These are phyloP conservation scores for Funneliformis geosporum DNA, from an alignment of 192 early-diverging fungal genomes.

Conservation along the genomic window DNA sequence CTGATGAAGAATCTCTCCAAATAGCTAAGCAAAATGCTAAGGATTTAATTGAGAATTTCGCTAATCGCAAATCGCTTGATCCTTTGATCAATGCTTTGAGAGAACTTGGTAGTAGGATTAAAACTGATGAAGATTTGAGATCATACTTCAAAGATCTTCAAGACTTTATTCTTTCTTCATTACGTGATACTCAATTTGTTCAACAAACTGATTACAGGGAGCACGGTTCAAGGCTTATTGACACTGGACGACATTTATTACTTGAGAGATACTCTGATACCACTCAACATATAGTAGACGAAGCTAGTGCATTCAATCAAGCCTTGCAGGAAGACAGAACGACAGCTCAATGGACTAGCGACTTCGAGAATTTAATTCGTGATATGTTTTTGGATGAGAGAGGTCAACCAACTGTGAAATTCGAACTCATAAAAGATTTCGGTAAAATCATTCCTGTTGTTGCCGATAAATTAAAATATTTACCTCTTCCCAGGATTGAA, in stretches of 20 bases:
- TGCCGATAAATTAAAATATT: conserved; percentile 48
- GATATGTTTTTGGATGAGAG: conserved; percentile 55
- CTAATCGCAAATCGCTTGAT: conserved; percentile 49
- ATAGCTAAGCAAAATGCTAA: conserved; percentile 46
- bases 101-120: conserved; percentile 38
- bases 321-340: conserved; percentile 44
- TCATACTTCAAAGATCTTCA: conserved; percentile 37
- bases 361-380: conserved; percentile 39
- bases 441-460: conserved; percentile 45
- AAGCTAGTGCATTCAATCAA: conserved; percentile 34
- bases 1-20: neutral
- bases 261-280: conserved; percentile 38
- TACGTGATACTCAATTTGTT: conserved; percentile 45
- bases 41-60: conserved; percentile 56
- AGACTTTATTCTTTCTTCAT: conserved; percentile 38
- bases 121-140: conserved; percentile 43
- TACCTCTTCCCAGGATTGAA: conserved; percentile 55
- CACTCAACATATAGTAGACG: conserved; percentile 39
- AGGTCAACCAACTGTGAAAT: conserved; percentile 53
- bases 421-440: conserved; percentile 52
- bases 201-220: conserved; percentile 34
- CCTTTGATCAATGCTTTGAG: conserved; percentile 41
- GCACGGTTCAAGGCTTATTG: conserved; percentile 39
- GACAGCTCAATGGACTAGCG: conserved; percentile 38
- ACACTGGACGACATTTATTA: conserved; percentile 37